Base-by-base conservation (phyloP, 169 alveolate species). In the Eimeria acervulina region DNA sequence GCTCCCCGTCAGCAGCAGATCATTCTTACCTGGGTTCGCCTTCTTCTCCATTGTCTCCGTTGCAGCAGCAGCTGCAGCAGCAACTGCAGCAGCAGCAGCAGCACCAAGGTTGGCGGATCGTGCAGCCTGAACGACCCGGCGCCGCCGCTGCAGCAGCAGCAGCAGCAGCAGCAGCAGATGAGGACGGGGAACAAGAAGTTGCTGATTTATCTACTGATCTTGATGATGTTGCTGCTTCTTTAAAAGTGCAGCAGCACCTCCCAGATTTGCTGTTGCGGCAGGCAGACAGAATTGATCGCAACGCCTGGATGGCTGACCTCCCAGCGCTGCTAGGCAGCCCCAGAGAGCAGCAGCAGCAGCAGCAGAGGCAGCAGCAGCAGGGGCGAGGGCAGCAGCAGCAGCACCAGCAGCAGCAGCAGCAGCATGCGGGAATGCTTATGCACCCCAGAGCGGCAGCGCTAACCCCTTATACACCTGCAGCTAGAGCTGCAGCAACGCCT, bases 261-360 rank as follows among this genome's bases (percentile, higher is more conserved):
- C 88, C 88, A 2, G 59, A 36, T 78, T 78, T 78, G 88, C 63
- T 78, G 88, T 61, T 78, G 88, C 88, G 88, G 88, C 88, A 78
- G 12, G 88, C 88, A 40, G 88, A 78, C 26, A 36, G 47, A 10
- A 78, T 78, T 10, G 88, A 78, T 40, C 47, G 88, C 17, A 78
- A 78, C 28, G 88, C 59, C 21, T 78, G 88, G 88, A 36, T 78
- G 15, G 88, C 88, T 1, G 88, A 78, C 28, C 88, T 78, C 36
- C 85, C 38, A 23, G 28, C 47, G 15, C 85, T 74, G 10, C 47
- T 74, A 23, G 59, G 59, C 59, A 51, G 21, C 7, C 7, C 7
- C 59, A 10, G 15, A 17, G 21, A 51, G 59, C 59, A 51, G 59
- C 55, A 47, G 55, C 55, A 47, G 55, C 59, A 51, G 2, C 59